Conservation (phyloP, 352 stramenopile species). For the Pythium volutum region DNA sequence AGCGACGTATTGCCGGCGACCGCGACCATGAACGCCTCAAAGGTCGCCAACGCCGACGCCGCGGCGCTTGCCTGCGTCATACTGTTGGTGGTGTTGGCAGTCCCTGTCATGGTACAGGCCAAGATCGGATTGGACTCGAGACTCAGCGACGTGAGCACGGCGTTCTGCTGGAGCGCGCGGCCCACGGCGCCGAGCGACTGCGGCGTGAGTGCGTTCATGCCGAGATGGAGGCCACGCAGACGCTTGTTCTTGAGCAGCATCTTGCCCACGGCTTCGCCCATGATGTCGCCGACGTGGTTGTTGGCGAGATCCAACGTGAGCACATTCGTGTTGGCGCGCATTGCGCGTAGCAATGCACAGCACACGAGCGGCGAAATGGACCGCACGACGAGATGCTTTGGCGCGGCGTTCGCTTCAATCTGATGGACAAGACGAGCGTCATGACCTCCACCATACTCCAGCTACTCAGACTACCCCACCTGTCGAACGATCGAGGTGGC, state of each 20-base stretch:
- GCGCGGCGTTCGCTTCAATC: conserved; percentile 47
- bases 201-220: conserved; percentile 52
- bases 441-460: neutral
- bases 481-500: conserved; percentile 44
- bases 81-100: conserved; percentile 9
- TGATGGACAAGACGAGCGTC: conserved; percentile 9
- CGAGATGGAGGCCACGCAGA: conserved; percentile 50
- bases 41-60: conserved; percentile 16
- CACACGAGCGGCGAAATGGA: conserved; percentile 46
- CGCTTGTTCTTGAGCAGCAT: conserved; percentile 59
- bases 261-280: conserved; percentile 39
- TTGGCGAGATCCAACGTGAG: conserved; percentile 55
- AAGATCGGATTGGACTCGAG: conserved; percentile 59
- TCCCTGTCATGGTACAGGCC: conserved; percentile 24
- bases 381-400: conserved; percentile 46
- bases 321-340: conserved; percentile 59
- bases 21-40: conserved; percentile 41
- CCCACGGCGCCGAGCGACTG: conserved; percentile 35
- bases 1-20: conserved; percentile 40
- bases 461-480: conserved; percentile 4
- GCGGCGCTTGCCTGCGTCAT: neutral
- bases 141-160: conserved; percentile 46
- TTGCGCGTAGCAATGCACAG: conserved; percentile 51
- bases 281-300: conserved; percentile 45
- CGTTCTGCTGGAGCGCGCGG: conserved; percentile 37